A percentile compares a stretch with the other conserved stretches of the same genome.
These are phyloP conservation scores for Daldinia childiae DNA, from an alignment of 495 filamentous ascomycete genomes.

Conservation along the genomic window DNA sequence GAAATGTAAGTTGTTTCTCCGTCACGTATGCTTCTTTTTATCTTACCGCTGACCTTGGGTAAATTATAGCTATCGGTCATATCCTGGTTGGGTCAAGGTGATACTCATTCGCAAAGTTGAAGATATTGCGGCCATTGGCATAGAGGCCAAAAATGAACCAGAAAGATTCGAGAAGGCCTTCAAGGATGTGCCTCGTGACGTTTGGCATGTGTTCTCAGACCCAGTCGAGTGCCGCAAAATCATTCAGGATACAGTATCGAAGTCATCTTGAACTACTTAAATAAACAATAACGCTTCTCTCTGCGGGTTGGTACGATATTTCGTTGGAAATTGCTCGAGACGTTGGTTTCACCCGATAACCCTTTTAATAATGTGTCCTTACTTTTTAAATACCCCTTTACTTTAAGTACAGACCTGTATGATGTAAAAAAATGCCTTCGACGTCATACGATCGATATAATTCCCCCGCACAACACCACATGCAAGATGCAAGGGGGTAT, in stretches of 20 bases:
- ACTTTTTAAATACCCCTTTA: not conserved
- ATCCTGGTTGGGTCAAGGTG: conserved; percentile 77
- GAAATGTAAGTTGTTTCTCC: conserved; percentile 62
- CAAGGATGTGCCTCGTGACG: conserved; percentile 69
- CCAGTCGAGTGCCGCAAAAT: conserved; percentile 67
- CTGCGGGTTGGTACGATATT: not conserved
- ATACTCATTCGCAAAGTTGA: conserved; percentile 87
- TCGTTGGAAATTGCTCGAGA: not conserved
- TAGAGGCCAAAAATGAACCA: conserved; percentile 73
- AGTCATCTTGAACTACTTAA: not conserved
- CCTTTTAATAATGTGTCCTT: not conserved
- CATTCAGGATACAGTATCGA: conserved; percentile 50
- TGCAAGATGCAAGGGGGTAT: conserved; percentile 5
- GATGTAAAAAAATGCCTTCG: conserved; percentile 3
- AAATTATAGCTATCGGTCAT: conserved; percentile 52
- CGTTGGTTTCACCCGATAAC: not conserved
- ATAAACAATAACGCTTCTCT: not conserved
- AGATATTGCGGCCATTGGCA: conserved; percentile 75
- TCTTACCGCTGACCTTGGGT: conserved; percentile 9
- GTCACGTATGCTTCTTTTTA: not conserved
- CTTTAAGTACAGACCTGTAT: not conserved
- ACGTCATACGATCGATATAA: conserved; percentile 28
- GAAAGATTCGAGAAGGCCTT: conserved; percentile 87
- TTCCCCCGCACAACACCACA: conserved; percentile 19
- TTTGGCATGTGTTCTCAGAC: conserved; percentile 84